Conservation (phyloP, 345 rosid species). For the Camelina hispida region DNA sequence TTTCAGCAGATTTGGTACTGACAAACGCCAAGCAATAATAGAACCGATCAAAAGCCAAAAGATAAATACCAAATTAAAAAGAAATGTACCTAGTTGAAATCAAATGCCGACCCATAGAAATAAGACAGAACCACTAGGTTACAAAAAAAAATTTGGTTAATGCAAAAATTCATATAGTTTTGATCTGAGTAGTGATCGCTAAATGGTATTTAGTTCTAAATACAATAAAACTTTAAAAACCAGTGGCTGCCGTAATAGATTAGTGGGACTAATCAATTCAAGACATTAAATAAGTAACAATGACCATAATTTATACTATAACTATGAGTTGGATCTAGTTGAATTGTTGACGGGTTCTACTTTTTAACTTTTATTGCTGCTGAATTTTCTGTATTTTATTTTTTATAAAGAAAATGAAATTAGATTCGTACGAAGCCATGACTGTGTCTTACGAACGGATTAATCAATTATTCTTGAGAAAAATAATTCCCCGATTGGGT, state of each 20-base stretch:
- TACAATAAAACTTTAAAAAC: slow-evolving; percentile 10
- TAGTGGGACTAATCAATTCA: slow-evolving; percentile 28
- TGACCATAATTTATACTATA: background rate
- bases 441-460: slow-evolving; percentile 12
- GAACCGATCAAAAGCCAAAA: slow-evolving; percentile 6
- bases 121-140: slow-evolving; percentile 1
- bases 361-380: slow-evolving; percentile 12
- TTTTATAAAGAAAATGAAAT: background rate
- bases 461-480: slow-evolving; percentile 1
- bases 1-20: background rate
- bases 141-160: slow-evolving; percentile 11
- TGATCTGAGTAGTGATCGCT: slow-evolving; percentile 20
- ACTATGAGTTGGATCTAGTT: slow-evolving; percentile 38
- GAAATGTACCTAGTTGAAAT: background rate
- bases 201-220: slow-evolving; percentile 19
- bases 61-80: background rate
- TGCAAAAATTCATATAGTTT: background rate
- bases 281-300: slow-evolving; percentile 1
- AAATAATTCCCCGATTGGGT: slow-evolving; percentile 18
- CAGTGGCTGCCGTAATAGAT: slow-evolving; percentile 23
- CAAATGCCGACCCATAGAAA: slow-evolving; percentile 3
- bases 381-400: background rate
- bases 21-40: background rate
- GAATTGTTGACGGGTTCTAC: slow-evolving; percentile 23
- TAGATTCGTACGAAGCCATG: slow-evolving; percentile 20